These are phyloP conservation scores for Podospora sp. DNA, from an alignment of 495 filamentous ascomycete species.

Conservation along the genomic window DNA sequence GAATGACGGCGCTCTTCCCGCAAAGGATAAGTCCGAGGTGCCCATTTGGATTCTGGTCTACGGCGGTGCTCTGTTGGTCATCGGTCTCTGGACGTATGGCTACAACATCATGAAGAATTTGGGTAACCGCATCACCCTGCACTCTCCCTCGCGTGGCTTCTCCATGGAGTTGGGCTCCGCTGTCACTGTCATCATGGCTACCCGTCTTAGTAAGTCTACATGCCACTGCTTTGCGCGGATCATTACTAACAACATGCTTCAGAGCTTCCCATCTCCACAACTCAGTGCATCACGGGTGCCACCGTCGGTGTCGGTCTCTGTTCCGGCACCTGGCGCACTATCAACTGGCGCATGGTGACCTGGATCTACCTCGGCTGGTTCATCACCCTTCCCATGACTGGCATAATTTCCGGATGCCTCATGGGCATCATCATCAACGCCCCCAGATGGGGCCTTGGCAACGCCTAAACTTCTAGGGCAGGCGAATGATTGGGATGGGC, in stretches of 20 bases:
- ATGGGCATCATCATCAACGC: slow-evolving; percentile 62
- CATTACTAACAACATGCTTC: slow-evolving; percentile 5
- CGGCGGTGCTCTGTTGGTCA: slow-evolving; percentile 57
- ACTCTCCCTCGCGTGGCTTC: slow-evolving; percentile 69
- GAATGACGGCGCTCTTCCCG: slow-evolving; percentile 49
- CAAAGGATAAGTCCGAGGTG: slow-evolving; percentile 59
- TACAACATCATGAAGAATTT: slow-evolving; percentile 57
- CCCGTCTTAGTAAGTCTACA: slow-evolving; percentile 41
- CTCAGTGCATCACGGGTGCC: slow-evolving; percentile 64
- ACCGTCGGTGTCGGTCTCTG: slow-evolving; percentile 65
- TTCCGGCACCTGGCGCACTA: slow-evolving; percentile 55
- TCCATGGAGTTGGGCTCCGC: slow-evolving; percentile 71
- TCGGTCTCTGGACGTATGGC: slow-evolving; percentile 43
- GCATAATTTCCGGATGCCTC: slow-evolving; percentile 57
- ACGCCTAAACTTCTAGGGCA: not conserved
- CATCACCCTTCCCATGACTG: slow-evolving; percentile 58
- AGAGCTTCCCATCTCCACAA: slow-evolving; percentile 56
- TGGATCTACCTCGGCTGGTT: slow-evolving; percentile 63
- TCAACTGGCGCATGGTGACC: slow-evolving; percentile 63
- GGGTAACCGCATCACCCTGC: slow-evolving; percentile 71
- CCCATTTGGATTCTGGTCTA: slow-evolving; percentile 69
- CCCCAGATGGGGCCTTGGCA: slow-evolving; percentile 38
- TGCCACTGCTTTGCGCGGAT: too few relatives aligned
- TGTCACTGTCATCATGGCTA: slow-evolving; percentile 67
- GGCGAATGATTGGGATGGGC: not conserved